Conservation (phyloP, 2,329 filamentous ascomycete species). For the Shiraia bambusicola region DNA sequence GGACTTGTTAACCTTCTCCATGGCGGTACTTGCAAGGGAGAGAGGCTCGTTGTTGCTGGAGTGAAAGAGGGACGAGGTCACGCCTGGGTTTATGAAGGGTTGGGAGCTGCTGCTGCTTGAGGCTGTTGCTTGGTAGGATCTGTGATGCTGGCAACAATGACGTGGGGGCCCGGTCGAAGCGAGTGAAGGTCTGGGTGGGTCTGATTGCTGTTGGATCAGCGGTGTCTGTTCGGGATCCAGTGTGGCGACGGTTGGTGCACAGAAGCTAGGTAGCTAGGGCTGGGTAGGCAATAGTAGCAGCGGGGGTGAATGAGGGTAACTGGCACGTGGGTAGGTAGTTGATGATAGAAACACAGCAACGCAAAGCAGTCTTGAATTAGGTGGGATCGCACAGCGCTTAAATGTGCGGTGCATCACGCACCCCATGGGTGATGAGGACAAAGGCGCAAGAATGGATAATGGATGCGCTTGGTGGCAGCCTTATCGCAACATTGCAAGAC, state of each 20-base stretch:
- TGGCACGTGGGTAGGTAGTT: no score
- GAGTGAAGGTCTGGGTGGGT: slow-evolving; percentile 18
- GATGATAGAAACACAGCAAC: not conserved
- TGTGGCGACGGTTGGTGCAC: slow-evolving; percentile 6
- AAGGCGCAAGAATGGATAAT: no score
- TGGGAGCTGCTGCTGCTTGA: slow-evolving; percentile 20
- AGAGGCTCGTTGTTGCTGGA: slow-evolving; percentile 19
- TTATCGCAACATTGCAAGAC: no score
- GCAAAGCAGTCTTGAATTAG: not conserved
- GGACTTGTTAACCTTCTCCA: slow-evolving; percentile 46
- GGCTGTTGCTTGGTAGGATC: slow-evolving; percentile 20
- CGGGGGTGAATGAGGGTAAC: not conserved
- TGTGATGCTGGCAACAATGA: slow-evolving; percentile 31
- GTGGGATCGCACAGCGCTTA: no score
- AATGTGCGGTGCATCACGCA: no score
- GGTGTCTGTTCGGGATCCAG: slow-evolving; percentile 29
- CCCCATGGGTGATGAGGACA: no score
- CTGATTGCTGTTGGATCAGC: slow-evolving; percentile 22
- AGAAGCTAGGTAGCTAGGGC: slow-evolving; percentile 5
- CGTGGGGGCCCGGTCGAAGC: slow-evolving; percentile 25
- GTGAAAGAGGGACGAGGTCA: slow-evolving; percentile 16
- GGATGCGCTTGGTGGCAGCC: no score
- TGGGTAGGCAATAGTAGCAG: not conserved
- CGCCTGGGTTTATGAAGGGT: slow-evolving; percentile 24
- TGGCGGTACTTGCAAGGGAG: slow-evolving; percentile 23